A percentile compares a stretch with the other conserved stretches of the same genome.
These are phyloP conservation scores for Yarrowia porcina DNA, from an alignment of 805 yeast genomes.

Conservation along the genomic window DNA sequence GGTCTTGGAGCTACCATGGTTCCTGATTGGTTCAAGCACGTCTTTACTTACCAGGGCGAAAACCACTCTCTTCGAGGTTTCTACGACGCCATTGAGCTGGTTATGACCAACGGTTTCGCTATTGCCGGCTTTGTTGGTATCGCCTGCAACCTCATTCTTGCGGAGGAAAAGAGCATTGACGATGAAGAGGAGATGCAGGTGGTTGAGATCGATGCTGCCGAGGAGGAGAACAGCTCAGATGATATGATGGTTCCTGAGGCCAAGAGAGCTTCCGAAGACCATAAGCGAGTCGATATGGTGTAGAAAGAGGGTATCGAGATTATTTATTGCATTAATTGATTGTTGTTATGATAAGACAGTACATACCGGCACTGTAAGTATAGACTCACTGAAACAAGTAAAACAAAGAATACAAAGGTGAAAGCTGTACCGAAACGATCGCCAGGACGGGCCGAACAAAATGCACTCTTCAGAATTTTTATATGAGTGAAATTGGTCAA, in stretches of 20 bases:
- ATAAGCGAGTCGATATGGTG: not conserved
- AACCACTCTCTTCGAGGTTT: constrained; percentile 59
- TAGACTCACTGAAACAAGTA: too few relatives aligned
- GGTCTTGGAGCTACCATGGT: constrained; percentile 68
- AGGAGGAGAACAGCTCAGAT: constrained; percentile 3
- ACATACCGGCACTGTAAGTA: too few relatives aligned
- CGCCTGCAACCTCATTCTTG: constrained; percentile 57
- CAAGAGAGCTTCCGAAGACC: constrained; percentile 4
- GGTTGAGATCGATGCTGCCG: constrained; percentile 18
- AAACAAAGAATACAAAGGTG: too few relatives aligned
- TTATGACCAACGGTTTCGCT: constrained; percentile 73
- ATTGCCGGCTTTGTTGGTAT: constrained; percentile 64
- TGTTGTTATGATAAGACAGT: not conserved
- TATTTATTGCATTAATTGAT: constrained; percentile 18
- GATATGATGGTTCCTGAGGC: constrained; percentile 8
- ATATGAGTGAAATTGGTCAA: too few relatives aligned
- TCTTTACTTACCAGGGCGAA: constrained; percentile 62
- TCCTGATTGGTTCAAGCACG: constrained; percentile 58
- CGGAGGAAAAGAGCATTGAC: constrained; percentile 45
- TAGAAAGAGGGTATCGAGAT: not conserved
- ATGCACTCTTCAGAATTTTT: too few relatives aligned
- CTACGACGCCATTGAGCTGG: constrained; percentile 62
- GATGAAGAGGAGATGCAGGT: constrained; percentile 27
- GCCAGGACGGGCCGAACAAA: too few relatives aligned
- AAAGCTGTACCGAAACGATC: too few relatives aligned